Percentiles rank a stretch among this genome's conserved stretches.
phyloP scores from a whole-genome alignment of 192 early-diverging fungal species.

The Gaertneriomyces semiglobifer region DNA sequence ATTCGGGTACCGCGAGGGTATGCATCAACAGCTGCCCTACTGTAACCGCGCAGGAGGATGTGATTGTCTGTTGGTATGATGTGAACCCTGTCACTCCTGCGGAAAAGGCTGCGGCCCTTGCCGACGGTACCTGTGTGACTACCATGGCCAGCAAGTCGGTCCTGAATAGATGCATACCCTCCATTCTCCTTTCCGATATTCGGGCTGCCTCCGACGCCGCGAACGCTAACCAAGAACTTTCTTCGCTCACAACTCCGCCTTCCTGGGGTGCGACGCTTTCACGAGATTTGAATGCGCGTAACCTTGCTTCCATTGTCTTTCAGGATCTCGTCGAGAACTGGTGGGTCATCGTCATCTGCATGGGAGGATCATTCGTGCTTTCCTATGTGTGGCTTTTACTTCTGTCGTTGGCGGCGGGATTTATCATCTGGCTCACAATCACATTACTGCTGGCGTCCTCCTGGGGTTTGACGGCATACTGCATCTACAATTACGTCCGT shows the following conservation, averaged over 20 bases:
- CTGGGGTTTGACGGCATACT: constrained; percentile 23
- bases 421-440: constrained; percentile 40
- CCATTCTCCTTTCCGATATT: constrained; percentile 16
- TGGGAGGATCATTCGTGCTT: constrained; percentile 35
- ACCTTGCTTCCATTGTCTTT: constrained; percentile 17
- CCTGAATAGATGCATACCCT: constrained; percentile 25
- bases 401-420: constrained; percentile 35
- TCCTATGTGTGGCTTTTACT: constrained; percentile 42
- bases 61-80: constrained; percentile 30
- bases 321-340: constrained; percentile 26
- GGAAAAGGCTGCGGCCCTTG: not conserved
- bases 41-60: not conserved
- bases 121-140: not conserved
- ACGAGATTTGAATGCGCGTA: constrained; percentile 22
- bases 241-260: not conserved
- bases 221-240: not conserved
- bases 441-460: constrained; percentile 9
- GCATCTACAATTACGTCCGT: constrained; percentile 25
- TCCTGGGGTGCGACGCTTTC: constrained; percentile 14
- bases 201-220: constrained; percentile 14
- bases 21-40: constrained; percentile 29
- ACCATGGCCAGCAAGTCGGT: constrained; percentile 19
- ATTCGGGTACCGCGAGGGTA: constrained; percentile 6
- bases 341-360: constrained; percentile 32
- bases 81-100: not conserved